Evolutionary conservation across 441 rosid genomes (phyloP).

Genomic region (Populus hybrid): DNA sequence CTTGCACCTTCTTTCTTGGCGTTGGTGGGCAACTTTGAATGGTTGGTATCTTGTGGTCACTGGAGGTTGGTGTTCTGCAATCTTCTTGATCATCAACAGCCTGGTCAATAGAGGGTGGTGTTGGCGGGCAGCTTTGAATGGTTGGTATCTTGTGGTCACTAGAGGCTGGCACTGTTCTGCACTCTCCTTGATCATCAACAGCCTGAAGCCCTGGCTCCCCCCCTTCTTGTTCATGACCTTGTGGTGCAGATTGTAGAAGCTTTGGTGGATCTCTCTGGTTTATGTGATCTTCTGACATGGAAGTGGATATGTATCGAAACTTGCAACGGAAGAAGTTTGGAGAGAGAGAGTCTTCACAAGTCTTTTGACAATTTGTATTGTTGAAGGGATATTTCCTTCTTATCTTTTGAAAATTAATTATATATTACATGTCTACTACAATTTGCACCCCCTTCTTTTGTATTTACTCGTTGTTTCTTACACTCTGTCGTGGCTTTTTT

Average conservation of each 20-base stretch:
- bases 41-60: slow-evolving; percentile 43
- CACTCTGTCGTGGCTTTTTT: neutral
- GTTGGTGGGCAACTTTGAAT: slow-evolving; percentile 55
- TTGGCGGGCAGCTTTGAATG: slow-evolving; percentile 51
- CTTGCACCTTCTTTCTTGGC: slow-evolving; percentile 38
- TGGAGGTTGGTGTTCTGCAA: slow-evolving; percentile 52
- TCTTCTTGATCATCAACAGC: slow-evolving; percentile 20
- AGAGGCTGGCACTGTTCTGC: slow-evolving; percentile 47
- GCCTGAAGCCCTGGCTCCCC: neutral
- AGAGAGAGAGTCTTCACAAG: neutral
- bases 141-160: slow-evolving; percentile 46
- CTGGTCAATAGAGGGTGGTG: slow-evolving; percentile 25
- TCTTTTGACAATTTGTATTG: slow-evolving; percentile 12
- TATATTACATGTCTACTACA: neutral
- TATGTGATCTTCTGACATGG: slow-evolving; percentile 32
- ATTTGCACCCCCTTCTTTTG: neutral
- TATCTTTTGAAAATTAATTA: slow-evolving; percentile 14
- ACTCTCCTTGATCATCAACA: slow-evolving; percentile 25
- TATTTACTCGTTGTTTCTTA: neutral
- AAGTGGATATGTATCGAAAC: neutral
- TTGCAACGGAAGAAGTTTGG: slow-evolving; percentile 14
- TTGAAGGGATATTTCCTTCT: slow-evolving; percentile 9
- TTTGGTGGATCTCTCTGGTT: slow-evolving; percentile 6
- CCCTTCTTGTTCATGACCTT: neutral
- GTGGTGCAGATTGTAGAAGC: neutral